Percentiles rank a stretch among this genome's conserved stretches.
Conservation (phyloP, 1,139 yeast genomes). For the Kurtzmaniella quercitrusa region DNA sequence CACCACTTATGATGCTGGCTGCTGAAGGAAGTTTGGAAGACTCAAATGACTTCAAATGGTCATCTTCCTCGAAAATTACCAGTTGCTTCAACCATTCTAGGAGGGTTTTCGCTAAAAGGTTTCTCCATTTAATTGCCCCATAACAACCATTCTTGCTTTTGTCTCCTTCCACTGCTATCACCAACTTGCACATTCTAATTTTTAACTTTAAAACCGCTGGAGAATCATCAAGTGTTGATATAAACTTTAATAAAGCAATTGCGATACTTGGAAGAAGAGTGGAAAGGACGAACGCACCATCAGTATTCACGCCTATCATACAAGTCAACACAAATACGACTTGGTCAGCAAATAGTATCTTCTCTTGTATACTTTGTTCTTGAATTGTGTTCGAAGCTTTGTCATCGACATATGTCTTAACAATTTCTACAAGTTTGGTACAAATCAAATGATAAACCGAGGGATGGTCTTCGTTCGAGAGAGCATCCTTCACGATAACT, state of each 20-base stretch:
- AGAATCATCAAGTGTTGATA: conserved; percentile 29
- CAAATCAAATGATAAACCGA: conserved; percentile 37
- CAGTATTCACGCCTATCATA: conserved; percentile 33
- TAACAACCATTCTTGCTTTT: conserved; percentile 35
- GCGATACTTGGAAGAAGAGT: conserved; percentile 32
- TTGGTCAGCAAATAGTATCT: conserved; percentile 37
- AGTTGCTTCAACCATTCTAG: conserved; percentile 70
- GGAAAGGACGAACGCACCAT: conserved; percentile 36
- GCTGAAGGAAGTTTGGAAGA: conserved; percentile 1
- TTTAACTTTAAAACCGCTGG: conserved; percentile 46
- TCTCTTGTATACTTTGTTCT: conserved; percentile 19
- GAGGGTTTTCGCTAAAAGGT: conserved; percentile 53
- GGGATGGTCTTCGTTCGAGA: conserved; percentile 46
- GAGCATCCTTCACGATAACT: conserved; percentile 42
- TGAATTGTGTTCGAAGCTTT: conserved; percentile 20
- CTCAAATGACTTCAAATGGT: conserved; percentile 5
- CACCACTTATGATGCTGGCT: conserved; percentile 1
- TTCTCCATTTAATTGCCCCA: conserved; percentile 60
- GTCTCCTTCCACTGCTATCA: conserved; percentile 44
- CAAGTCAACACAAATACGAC: conserved; percentile 34
- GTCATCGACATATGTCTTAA: conserved; percentile 15
- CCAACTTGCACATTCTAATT: conserved; percentile 56
- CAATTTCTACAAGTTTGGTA: conserved; percentile 23
- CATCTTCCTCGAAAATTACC: conserved; percentile 28
- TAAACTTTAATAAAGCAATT: conserved; percentile 27